Evolutionary conservation across 108 stramenopile genomes (phyloP).

Genomic region (Cyclotella distinguenda): DNA sequence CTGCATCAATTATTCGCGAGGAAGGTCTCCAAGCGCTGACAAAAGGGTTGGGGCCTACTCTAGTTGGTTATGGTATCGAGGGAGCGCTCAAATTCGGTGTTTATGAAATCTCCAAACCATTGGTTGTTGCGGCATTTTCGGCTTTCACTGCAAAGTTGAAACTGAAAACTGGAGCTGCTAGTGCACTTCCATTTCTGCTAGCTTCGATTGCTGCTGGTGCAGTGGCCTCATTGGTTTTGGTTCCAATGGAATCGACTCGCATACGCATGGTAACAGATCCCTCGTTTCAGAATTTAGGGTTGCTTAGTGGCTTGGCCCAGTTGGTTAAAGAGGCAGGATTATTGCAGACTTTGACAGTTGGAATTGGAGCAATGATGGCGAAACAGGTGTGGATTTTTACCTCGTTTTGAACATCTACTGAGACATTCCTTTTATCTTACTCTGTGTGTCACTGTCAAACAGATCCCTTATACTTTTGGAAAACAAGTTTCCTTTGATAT

Average conservation of each 20-base stretch:
- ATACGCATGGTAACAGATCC: slow-evolving; percentile 91
- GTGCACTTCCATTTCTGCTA: slow-evolving; percentile 60
- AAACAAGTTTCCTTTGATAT: slow-evolving; percentile 91
- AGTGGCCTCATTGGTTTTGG: slow-evolving; percentile 82
- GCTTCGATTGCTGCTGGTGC: slow-evolving; percentile 87
- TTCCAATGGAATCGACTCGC: slow-evolving; percentile 88
- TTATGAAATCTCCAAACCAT: slow-evolving; percentile 89
- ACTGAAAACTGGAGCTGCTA: slow-evolving; percentile 15
- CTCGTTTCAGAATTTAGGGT: slow-evolving; percentile 56
- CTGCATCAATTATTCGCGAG: slow-evolving; percentile 57
- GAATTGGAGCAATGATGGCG: slow-evolving; percentile 88
- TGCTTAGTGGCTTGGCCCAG: slow-evolving; percentile 62
- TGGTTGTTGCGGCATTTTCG: slow-evolving; percentile 50
- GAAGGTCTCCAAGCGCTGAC: slow-evolving; percentile 72
- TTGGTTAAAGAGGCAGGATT: slow-evolving; percentile 74
- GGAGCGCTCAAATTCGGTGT: slow-evolving; percentile 91
- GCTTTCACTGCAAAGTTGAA: slow-evolving; percentile 31
- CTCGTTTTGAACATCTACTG: not conserved
- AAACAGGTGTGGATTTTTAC: slow-evolving; percentile 65
- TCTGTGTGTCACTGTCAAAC: not conserved
- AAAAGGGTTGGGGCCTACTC: slow-evolving; percentile 81
- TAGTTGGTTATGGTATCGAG: slow-evolving; percentile 89
- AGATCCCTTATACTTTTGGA: slow-evolving; percentile 92
- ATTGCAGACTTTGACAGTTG: slow-evolving; percentile 56
- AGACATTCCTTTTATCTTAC: not conserved